phyloP scores from a whole-genome alignment of 257 asterid species.

The Striga asiatica region DNA sequence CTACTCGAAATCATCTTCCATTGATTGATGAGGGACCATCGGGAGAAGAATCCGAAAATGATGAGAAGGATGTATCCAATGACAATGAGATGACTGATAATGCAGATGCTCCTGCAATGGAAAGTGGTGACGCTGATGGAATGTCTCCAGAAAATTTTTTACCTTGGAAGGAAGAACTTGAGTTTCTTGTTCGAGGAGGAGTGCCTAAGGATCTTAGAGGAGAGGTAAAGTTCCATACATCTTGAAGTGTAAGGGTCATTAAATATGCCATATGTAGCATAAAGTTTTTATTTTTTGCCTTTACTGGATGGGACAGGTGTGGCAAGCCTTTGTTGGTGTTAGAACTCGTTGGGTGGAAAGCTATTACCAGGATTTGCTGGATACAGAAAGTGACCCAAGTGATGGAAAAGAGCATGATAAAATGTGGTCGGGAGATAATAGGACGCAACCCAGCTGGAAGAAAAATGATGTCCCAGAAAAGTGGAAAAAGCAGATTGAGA shows the following conservation, averaged over 20 bases:
- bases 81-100: constrained; percentile 28
- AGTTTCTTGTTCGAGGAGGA: constrained; percentile 81
- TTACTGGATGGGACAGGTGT: constrained; percentile 57
- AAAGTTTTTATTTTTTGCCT: constrained; percentile 4
- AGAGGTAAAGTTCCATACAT: constrained; percentile 44
- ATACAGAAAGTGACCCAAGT: constrained; percentile 30
- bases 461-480: constrained; percentile 51
- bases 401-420: constrained; percentile 29
- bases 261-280: neutral
- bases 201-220: constrained; percentile 90
- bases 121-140: constrained; percentile 21
- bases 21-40: constrained; percentile 33
- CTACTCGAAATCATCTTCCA: constrained; percentile 26
- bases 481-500: constrained; percentile 94
- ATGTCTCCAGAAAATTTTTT: constrained; percentile 26
- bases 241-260: constrained; percentile 7
- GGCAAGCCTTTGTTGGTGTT: constrained; percentile 95
- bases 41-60: constrained; percentile 30
- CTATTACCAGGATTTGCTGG: constrained; percentile 72
- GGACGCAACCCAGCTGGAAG: constrained; percentile 21
- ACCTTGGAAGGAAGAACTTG: constrained; percentile 73
- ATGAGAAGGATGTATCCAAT: constrained; percentile 21
- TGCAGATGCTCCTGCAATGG: constrained; percentile 26
- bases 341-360: constrained; percentile 63
- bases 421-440: constrained; percentile 22